These are phyloP conservation scores for Macrophomina pseudophaseolina DNA, from an alignment of 2,329 filamentous ascomycete genomes.

Conservation along the genomic window DNA sequence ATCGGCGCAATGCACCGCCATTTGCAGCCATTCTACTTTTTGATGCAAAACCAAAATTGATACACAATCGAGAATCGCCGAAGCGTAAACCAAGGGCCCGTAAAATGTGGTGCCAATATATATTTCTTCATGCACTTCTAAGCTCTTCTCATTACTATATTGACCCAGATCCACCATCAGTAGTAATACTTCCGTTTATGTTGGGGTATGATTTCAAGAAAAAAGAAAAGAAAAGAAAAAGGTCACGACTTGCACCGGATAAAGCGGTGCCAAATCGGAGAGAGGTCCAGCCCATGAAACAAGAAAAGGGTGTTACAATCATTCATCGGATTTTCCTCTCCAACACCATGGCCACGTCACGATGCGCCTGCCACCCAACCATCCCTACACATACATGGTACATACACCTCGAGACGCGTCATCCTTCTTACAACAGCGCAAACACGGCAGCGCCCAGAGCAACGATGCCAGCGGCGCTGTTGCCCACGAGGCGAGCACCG, in stretches of 20 bases:
- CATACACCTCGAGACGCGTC: too few species aligned
- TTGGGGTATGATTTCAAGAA: neutral
- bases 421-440: constrained; percentile 4
- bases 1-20: too few species aligned
- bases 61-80: too few species aligned
- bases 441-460: neutral
- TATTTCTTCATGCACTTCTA: neutral
- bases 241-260: too few species aligned
- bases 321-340: neutral
- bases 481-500: neutral
- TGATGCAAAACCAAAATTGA: too few species aligned
- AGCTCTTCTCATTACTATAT: constrained; percentile 5
- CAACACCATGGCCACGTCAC: neutral
- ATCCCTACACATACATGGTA: too few species aligned
- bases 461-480: neutral
- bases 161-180: neutral
- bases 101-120: too few species aligned
- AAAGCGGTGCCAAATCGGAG: neutral
- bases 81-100: too few species aligned
- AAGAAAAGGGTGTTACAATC: neutral
- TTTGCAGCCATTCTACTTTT: too few species aligned
- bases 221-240: neutral
- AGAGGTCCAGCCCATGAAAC: constrained; percentile 2
- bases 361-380: too few species aligned
- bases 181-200: neutral